Evolutionary conservation across 225 moss, liverwort and hornwort genomes (phyloP).

Genomic region (Pleurozium schreberi): DNA sequence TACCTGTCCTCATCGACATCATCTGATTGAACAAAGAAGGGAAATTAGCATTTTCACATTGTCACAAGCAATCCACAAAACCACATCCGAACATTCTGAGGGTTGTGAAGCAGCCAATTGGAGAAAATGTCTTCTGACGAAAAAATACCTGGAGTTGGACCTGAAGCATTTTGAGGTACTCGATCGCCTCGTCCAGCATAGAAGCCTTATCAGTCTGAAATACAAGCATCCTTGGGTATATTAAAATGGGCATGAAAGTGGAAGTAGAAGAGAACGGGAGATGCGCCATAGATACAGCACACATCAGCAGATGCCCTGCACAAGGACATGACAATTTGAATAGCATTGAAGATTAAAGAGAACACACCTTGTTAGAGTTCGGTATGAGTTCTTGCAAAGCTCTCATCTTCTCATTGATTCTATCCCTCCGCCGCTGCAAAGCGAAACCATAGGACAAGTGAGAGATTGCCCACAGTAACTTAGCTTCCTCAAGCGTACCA

Average conservation of each 20-base stretch:
- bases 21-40: slow-evolving; percentile 38
- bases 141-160: slow-evolving; percentile 61
- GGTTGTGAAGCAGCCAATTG: background rate
- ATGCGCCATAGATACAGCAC: background rate
- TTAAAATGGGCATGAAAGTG: background rate
- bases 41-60: background rate
- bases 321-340: background rate
- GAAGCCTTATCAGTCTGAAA: slow-evolving; percentile 95
- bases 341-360: background rate
- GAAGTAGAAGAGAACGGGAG: background rate
- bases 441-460: background rate
- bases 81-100: background rate
- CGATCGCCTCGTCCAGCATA: slow-evolving; percentile 97
- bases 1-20: slow-evolving; percentile 86
- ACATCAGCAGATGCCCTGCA: background rate
- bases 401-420: slow-evolving; percentile 97
- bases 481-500: background rate
- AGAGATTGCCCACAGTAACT: background rate
- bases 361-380: slow-evolving; percentile 84
- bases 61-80: background rate
- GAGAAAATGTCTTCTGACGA: background rate
- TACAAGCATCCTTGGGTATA: background rate
- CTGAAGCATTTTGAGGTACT: slow-evolving; percentile 94
- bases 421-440: slow-evolving; percentile 78
- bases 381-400: slow-evolving; percentile 91